Conservation (phyloP, 345 rosid genomes). For the Mangifera indica region DNA sequence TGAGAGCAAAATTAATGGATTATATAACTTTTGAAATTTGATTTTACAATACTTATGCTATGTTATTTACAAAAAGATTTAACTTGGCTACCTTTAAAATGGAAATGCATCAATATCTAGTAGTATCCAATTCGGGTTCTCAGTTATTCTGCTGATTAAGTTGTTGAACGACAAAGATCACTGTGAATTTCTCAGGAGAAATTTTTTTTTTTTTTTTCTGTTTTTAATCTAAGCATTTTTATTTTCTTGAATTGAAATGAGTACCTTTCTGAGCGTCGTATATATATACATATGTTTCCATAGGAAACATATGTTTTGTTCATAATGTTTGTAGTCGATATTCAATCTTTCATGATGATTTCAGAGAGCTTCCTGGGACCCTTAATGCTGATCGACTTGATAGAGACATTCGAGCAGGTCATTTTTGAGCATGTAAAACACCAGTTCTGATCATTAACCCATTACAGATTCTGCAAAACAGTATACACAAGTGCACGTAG, state of each 20-base stretch:
- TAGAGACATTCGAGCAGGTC: constrained; percentile 76
- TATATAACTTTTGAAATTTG: no score
- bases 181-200: no score
- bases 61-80: no score
- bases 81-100: neutral
- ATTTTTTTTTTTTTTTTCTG: no score
- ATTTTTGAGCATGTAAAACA: constrained; percentile 37
- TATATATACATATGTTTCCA: neutral
- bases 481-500: neutral
- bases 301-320: neutral
- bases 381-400: constrained; percentile 81
- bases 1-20: neutral
- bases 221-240: neutral
- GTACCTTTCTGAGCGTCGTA: neutral
- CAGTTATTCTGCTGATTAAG: no score
- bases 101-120: neutral
- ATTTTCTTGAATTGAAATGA: neutral
- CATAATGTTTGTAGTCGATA: constrained; percentile 53
- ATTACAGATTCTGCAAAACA: neutral
- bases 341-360: constrained; percentile 85
- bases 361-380: constrained; percentile 92
- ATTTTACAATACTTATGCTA: no score
- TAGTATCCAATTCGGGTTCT: no score
- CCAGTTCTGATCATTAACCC: neutral
- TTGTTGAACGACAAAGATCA: no score